Evolutionary conservation across 257 asterid genomes (phyloP), one percentile per base, ranked within the genome.

Genomic region (Jasminum sambac): DNA sequence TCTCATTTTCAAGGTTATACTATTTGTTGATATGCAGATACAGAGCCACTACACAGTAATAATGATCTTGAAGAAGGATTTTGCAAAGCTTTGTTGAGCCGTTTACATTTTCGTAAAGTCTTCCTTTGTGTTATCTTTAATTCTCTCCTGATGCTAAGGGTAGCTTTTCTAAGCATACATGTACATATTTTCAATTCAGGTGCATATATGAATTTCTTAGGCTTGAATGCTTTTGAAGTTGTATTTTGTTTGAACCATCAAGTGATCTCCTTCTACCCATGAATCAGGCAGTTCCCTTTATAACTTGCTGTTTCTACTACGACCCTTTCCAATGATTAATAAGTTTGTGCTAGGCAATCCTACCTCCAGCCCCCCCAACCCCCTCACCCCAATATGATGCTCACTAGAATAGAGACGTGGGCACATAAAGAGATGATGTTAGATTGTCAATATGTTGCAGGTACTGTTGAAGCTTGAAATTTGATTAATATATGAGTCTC

Each of bases 21-120:
- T 76, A 69, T 74, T 67, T 82, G 68, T 24, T 61, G 68, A 69
- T 68, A 63, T 80, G 84, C 96, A 94, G 98, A 94, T 85, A 60
- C 87, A 30, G 99, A 95, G 80, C 99, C 98, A 60, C 77, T 89
- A 52, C 99, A 95, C 81, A 78, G 75, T 72, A 83, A 85, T 78
- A 84, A 78, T 11, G 90, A 89, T 84, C 84, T 89, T 82, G 99
- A 95, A 86, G 98, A 91, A 88, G 99, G 99, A 69, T 82, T 84
- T 66, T 95, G 98, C 89, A 88, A 80, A 83, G 88, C 99, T 69
- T 75, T 91, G 78, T 77, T 91, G 74, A 88, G 96, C 88, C 99
- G 98, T 79, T 88, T 91, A 84, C 99, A 98, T 82, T 91, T 95
- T 87, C 99, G 99, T 95, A 95, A 95, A 98, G 99, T 95, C 98